phyloP scores from a whole-genome alignment of 768 basidiomycete species.

The Mycena crocata region DNA sequence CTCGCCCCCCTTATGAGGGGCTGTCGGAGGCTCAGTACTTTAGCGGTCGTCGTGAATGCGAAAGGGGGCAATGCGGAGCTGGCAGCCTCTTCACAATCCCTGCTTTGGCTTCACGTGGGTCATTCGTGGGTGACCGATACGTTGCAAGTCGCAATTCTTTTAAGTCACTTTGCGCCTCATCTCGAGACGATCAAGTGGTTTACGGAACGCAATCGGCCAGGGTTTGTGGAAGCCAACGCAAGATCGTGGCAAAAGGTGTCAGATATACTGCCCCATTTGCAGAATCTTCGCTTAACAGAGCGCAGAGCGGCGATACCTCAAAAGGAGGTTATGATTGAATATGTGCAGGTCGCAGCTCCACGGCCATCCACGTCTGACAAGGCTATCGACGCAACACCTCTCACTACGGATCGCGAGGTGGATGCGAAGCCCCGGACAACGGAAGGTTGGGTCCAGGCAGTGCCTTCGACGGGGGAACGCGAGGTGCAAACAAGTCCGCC shows the following conservation, averaged over 20 bases:
- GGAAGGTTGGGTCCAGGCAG: slow-evolving; percentile 51
- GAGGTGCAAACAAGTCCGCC: slow-evolving; percentile 55
- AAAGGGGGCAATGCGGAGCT: slow-evolving; percentile 56
- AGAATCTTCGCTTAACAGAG: slow-evolving; percentile 72
- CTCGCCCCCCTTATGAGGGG: slow-evolving; percentile 66
- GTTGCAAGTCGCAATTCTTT: slow-evolving; percentile 75
- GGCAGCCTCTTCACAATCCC: slow-evolving; percentile 69
- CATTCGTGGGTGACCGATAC: slow-evolving; percentile 80
- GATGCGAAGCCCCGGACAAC: slow-evolving; percentile 51
- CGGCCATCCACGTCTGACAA: slow-evolving; percentile 48
- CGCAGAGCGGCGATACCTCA: slow-evolving; percentile 54
- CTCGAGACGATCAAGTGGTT: slow-evolving; percentile 81
- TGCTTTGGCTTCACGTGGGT: slow-evolving; percentile 79
- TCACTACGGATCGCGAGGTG: slow-evolving; percentile 53
- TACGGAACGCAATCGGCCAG: slow-evolving; percentile 80
- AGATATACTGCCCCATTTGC: slow-evolving; percentile 80
- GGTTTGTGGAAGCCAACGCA: slow-evolving; percentile 74
- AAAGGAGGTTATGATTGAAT: slow-evolving; percentile 34
- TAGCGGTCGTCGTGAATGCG: slow-evolving; percentile 75
- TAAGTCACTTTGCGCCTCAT: slow-evolving; percentile 82
- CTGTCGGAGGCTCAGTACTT: slow-evolving; percentile 72
- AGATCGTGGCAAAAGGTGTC: slow-evolving; percentile 75
- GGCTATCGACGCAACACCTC: slow-evolving; percentile 65
- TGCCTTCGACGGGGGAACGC: slow-evolving; percentile 49
- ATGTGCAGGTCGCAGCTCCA: slow-evolving; percentile 21